Evolutionary conservation across 1,139 yeast genomes (phyloP).

Genomic region (Saccharomyces hybrid): DNA sequence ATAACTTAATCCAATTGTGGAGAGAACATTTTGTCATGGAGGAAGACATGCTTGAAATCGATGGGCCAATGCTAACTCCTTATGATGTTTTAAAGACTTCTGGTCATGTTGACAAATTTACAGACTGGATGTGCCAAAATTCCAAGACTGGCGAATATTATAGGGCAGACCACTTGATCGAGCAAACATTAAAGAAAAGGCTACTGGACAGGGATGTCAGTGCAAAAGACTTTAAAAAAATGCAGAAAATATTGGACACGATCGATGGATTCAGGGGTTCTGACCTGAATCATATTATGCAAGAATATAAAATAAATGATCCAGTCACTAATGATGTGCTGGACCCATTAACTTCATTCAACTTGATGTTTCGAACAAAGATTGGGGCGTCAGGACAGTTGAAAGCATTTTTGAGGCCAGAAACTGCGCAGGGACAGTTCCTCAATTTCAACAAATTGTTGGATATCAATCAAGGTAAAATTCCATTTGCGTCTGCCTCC

Average conservation of each 20-base stretch:
- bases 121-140: conserved; percentile 99
- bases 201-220: conserved; percentile 65
- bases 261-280: conserved; percentile 95
- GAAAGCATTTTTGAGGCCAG: conserved; percentile 95
- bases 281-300: conserved; percentile 82
- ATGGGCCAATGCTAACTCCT: conserved; percentile 95
- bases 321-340: conserved; percentile 84
- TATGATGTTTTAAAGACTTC: conserved; percentile 96
- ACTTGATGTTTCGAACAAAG: conserved; percentile 98
- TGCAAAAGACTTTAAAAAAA: conserved; percentile 78
- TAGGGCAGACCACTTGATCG: conserved; percentile 97
- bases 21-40: conserved; percentile 95
- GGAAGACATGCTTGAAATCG: conserved; percentile 98
- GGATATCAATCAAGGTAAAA: conserved; percentile 89
- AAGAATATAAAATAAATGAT: conserved; percentile 72
- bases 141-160: conserved; percentile 94
- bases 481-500: conserved; percentile 99
- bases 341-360: conserved; percentile 90
- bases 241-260: conserved; percentile 85
- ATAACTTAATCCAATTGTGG: conserved; percentile 91
- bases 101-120: conserved; percentile 97
- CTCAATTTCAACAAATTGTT: conserved; percentile 87
- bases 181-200: conserved; percentile 92
- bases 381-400: conserved; percentile 97
- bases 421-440: conserved; percentile 99